Conservation (phyloP, 2,329 filamentous ascomycete species). For the Ophiostoma pallidulum region DNA sequence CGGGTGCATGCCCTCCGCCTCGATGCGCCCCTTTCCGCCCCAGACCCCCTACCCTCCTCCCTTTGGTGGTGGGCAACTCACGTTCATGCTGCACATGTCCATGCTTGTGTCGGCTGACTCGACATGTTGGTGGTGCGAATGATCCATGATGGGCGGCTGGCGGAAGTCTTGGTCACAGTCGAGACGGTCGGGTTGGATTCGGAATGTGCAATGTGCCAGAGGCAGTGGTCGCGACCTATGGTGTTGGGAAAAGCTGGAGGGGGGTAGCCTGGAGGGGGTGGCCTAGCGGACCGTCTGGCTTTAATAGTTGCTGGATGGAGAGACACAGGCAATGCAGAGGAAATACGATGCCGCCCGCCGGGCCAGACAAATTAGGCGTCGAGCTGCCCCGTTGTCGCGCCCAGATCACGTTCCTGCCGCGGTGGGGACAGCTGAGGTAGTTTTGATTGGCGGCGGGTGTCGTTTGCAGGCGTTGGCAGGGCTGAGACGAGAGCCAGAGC, state of each 20-base stretch:
- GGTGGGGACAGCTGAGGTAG: conserved; percentile 11
- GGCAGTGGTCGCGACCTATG: too few species aligned
- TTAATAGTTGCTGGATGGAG: too few species aligned
- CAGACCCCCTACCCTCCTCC: not conserved
- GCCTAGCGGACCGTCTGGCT: too few species aligned
- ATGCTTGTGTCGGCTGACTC: conserved; percentile 49
- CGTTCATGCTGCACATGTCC: conserved; percentile 83
- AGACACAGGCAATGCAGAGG: too few species aligned
- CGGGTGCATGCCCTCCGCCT: too few species aligned
- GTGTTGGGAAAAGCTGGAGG: too few species aligned
- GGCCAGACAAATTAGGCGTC: not conserved
- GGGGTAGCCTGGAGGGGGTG: too few species aligned
- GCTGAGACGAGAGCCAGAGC: not conserved
- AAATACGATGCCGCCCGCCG: too few species aligned
- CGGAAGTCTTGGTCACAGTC: not conserved
- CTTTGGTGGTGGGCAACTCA: too few species aligned
- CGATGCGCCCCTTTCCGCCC: too few species aligned
- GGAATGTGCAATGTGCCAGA: not conserved
- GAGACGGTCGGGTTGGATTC: not conserved
- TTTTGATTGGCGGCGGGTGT: conserved; percentile 13
- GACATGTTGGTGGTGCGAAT: conserved; percentile 37
- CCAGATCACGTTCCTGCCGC: not conserved
- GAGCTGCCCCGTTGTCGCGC: too few species aligned
- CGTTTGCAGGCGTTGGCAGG: not conserved
- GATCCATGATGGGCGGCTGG: conserved; percentile 32